phyloP scores from a whole-genome alignment of 331 rosid species.

The Malus hybrid region DNA sequence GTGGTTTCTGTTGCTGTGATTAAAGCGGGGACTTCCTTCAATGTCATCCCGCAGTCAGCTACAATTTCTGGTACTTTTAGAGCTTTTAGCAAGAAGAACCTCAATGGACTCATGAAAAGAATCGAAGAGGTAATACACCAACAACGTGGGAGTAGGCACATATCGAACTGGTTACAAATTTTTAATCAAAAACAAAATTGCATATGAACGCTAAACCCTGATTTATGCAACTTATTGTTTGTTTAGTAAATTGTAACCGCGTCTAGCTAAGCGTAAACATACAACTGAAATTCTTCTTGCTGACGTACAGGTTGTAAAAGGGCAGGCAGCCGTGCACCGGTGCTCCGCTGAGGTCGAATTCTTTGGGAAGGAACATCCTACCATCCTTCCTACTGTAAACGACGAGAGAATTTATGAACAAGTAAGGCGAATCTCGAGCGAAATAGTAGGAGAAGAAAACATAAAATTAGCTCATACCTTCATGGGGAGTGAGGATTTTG shows the following conservation, averaged over 20 bases:
- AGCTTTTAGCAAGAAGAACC: slow-evolving; percentile 56
- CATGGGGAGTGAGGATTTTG: slow-evolving; percentile 88
- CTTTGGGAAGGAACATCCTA: slow-evolving; percentile 49
- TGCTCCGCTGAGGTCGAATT: slow-evolving; percentile 62
- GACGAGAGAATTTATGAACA: slow-evolving; percentile 46
- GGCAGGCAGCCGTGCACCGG: slow-evolving; percentile 65
- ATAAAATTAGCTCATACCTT: slow-evolving; percentile 28
- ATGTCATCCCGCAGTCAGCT: slow-evolving; percentile 55
- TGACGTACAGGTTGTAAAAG: slow-evolving; percentile 43
- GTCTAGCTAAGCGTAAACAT: background rate
- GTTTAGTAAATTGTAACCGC: background rate
- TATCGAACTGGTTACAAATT: background rate
- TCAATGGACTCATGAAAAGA: slow-evolving; percentile 37
- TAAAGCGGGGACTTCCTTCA: slow-evolving; percentile 48
- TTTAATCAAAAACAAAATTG: too few species aligned
- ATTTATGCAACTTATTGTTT: too few species aligned
- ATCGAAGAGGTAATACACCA: slow-evolving; percentile 46
- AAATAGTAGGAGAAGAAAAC: slow-evolving; percentile 63
- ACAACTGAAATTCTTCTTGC: background rate
- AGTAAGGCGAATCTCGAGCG: slow-evolving; percentile 31
- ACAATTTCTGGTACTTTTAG: slow-evolving; percentile 61
- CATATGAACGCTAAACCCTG: background rate
- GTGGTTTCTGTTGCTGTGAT: slow-evolving; percentile 55
- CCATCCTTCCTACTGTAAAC: slow-evolving; percentile 59
- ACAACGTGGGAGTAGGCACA: background rate